A percentile compares a stretch with the other conserved stretches of the same genome.
Evolutionary conservation across 2,329 filamentous ascomycete species (phyloP).

Genomic region (Fusarium sp.): DNA sequence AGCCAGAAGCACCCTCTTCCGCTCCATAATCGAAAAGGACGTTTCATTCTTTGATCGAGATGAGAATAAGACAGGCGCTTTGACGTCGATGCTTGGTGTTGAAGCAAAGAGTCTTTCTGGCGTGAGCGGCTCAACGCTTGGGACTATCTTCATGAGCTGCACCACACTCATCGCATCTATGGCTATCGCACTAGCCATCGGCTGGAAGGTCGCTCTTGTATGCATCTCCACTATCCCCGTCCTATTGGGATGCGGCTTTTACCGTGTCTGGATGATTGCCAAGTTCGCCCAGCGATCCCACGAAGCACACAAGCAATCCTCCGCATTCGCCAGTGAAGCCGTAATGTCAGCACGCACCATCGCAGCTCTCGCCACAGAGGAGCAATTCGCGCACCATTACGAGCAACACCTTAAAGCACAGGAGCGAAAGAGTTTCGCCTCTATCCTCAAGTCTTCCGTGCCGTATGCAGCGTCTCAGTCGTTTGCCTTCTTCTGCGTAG

Average conservation of each 20-base stretch:
- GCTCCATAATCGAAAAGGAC: constrained; percentile 50
- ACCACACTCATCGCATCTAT: constrained; percentile 17
- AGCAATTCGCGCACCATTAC: constrained; percentile 1
- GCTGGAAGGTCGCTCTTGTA: constrained; percentile 60
- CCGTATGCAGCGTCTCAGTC: constrained; percentile 22
- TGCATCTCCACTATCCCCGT: constrained; percentile 56
- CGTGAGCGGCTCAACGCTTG: constrained; percentile 23
- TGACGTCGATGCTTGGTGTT: constrained; percentile 41
- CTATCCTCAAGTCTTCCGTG: constrained; percentile 1
- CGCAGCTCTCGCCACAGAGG: constrained; percentile 24
- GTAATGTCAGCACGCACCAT: constrained; percentile 29
- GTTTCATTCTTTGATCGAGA: constrained; percentile 50
- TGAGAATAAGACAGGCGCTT: constrained; percentile 35
- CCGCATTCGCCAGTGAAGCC: constrained; percentile 23
- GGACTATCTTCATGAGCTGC: constrained; percentile 7
- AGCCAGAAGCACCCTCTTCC: constrained; percentile 7
- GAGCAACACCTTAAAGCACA: not conserved
- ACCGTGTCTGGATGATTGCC: constrained; percentile 49
- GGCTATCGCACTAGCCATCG: constrained; percentile 44
- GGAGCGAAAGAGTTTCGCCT: constrained; percentile 1
- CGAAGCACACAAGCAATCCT: not conserved
- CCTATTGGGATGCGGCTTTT: constrained; percentile 55
- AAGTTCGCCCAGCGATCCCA: constrained; percentile 17
- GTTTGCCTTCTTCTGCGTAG: constrained; percentile 5
- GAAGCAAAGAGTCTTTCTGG: constrained; percentile 16